Base-by-base conservation (phyloP, 768 basidiomycete species). In the Tylopilus sp. region DNA sequence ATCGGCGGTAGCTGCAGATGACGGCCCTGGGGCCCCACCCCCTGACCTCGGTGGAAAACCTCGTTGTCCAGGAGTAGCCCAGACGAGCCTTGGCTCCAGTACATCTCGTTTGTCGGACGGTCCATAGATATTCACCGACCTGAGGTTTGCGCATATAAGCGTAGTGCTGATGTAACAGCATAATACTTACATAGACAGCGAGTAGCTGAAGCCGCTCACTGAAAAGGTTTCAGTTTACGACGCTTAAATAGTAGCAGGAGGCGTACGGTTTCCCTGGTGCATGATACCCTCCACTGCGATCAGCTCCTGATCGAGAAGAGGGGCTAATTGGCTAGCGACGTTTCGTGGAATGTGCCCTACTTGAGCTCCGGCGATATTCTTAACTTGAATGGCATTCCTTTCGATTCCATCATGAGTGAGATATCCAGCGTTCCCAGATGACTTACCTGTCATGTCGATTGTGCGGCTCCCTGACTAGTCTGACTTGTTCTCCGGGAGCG, bases 321-420 rank as follows among this genome's bases (percentile, higher is more conserved):
- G 84, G 6, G 92, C 79, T 17, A 94, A 73, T 59, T 79, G 78
- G 0, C 66, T 48, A 0, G 82, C 88, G 13, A 86, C 76, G 21
- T 69, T 71, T 30, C 79, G 77, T 2, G 89, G 85, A 22, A 94
- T 65, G 69, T 94, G 92, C 2, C 92, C 92, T 3, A 95, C 91
- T 78, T 92, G 87, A 13, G 72, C 72, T 1, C 76, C 74, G 2
- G 78, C 75, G 37, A 92, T 91, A 63, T 95, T 95, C 64, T 80
- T 76, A 25, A 94, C 91, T 73, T 89, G 82, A 24, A 92, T 85
- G 2, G 88, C 86, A 67, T 91, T 89, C 26, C 86, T 89, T 49
- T 17, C 26, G 4, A 43, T 1, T 45, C 50, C 25, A 13, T 48
- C 19, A 17, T 50, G 9, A 33, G 25, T 16, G 41, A 5, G 31